Conservation (phyloP, 2,329 filamentous ascomycete species). For the Coccinonectria pachysandricola region DNA sequence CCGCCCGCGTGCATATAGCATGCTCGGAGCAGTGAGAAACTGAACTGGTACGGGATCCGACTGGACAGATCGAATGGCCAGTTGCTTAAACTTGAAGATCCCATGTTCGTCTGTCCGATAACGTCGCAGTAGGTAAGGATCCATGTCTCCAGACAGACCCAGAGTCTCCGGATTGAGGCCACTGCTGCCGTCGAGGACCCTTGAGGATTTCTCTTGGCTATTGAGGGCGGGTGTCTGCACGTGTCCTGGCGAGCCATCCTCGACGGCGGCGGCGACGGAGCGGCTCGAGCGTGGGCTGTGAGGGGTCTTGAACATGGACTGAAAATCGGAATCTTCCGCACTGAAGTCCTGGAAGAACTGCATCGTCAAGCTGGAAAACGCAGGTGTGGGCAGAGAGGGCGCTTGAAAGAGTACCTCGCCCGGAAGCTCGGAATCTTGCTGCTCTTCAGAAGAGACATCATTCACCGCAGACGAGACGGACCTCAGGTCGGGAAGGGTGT, state of each 20-base stretch:
- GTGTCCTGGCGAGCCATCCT: too few species aligned
- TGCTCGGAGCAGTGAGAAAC: conserved; percentile 7
- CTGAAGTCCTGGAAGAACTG: conserved; percentile 5
- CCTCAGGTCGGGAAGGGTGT: not conserved
- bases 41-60: conserved; percentile 4
- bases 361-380: conserved; percentile 4
- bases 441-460: not conserved
- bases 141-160: conserved; percentile 6
- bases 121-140: conserved; percentile 3
- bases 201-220: conserved; percentile 1
- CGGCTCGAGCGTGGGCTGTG: conserved; percentile 1
- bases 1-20: conserved; percentile 7
- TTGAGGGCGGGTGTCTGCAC: not conserved
- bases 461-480: not conserved
- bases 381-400: not conserved
- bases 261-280: conserved; percentile 1
- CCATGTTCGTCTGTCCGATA: conserved; percentile 6
- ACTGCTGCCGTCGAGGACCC: conserved; percentile 1
- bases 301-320: conserved; percentile 7
- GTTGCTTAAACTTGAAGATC: conserved; percentile 12
- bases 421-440: not conserved
- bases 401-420: too few species aligned
- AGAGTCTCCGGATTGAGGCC: conserved; percentile 4
- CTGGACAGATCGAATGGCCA: conserved; percentile 11
- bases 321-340: conserved; percentile 4